Conservation (phyloP, 306 rosid species). For the Quercus variabilis region DNA sequence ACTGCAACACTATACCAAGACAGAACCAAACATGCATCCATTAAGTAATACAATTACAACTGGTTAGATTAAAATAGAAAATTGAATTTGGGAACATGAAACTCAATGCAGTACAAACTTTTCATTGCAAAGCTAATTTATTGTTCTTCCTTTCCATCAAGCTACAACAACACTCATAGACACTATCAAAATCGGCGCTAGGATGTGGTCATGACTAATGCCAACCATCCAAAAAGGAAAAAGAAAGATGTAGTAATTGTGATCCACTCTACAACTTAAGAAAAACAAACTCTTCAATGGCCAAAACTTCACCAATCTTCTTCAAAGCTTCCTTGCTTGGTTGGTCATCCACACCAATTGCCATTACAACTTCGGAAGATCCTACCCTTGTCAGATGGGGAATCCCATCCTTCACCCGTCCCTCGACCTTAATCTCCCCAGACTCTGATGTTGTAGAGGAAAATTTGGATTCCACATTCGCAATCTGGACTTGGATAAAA, state of each 20-base stretch:
- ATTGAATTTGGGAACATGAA: background rate
- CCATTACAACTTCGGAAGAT: conserved; percentile 93
- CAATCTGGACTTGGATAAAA: conserved; percentile 81
- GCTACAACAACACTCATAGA: conserved; percentile 10
- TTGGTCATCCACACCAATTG: conserved; percentile 89
- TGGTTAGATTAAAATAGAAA: background rate
- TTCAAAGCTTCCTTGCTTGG: conserved; percentile 71
- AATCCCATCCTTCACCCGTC: conserved; percentile 40
- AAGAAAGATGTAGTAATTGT: background rate
- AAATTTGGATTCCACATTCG: conserved; percentile 87
- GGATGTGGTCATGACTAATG: conserved; percentile 6
- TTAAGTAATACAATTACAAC: background rate
- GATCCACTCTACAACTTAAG: conserved; percentile 61
- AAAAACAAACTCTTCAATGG: conserved; percentile 87
- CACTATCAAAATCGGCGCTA: conserved; percentile 38
- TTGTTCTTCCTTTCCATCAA: conserved; percentile 28
- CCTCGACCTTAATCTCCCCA: conserved; percentile 87
- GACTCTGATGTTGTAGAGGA: conserved; percentile 85
- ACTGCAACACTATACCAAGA: background rate
- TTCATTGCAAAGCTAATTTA: conserved; percentile 24
- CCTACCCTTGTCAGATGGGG: conserved; percentile 95
- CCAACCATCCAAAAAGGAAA: conserved; percentile 23
- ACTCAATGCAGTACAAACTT: background rate
- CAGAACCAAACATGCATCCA: background rate
- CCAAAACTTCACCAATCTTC: conserved; percentile 80